phyloP scores from a whole-genome alignment of 352 stramenopile genomes.

The Pythium aristosporum region DNA sequence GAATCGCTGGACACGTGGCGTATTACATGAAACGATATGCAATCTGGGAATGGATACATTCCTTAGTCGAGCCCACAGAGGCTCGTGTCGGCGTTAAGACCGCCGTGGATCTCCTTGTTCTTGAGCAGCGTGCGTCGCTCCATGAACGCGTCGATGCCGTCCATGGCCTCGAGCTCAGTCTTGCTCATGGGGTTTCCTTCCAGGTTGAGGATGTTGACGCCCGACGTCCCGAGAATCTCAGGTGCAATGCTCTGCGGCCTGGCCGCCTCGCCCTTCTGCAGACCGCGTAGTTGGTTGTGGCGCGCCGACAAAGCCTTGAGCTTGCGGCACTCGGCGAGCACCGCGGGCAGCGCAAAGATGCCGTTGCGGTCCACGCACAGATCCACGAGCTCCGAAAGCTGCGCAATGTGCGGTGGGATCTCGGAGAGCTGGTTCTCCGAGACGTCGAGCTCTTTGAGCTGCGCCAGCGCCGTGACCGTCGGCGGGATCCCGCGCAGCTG shows the following conservation, averaged over 20 bases:
- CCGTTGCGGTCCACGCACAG: constrained; percentile 68
- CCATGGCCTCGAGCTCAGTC: constrained; percentile 72
- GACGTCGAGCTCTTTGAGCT: constrained; percentile 73
- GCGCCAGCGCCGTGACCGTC: constrained; percentile 42
- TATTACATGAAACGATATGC: constrained; percentile 6
- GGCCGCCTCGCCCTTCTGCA: constrained; percentile 12
- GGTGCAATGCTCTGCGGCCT: constrained; percentile 48
- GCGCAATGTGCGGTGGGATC: constrained; percentile 45
- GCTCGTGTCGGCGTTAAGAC: constrained; percentile 74
- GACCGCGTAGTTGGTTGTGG: constrained; percentile 44
- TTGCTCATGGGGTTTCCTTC: constrained; percentile 83
- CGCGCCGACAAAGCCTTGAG: constrained; percentile 75
- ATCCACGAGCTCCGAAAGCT: constrained; percentile 58
- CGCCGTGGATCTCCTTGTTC: constrained; percentile 86
- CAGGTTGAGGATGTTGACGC: constrained; percentile 82
- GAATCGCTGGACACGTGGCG: not conserved
- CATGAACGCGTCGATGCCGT: constrained; percentile 75
- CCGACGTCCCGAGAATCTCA: constrained; percentile 52
- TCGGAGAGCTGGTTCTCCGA: constrained; percentile 50
- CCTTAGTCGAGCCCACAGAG: constrained; percentile 75
- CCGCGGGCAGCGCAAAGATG: constrained; percentile 40
- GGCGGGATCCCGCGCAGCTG: constrained; percentile 40
- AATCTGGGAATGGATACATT: not conserved
- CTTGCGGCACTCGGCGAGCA: constrained; percentile 56
- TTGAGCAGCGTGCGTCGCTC: constrained; percentile 75